These are phyloP conservation scores for Datura wrightii DNA, from an alignment of 257 asterid genomes.

Conservation along the genomic window DNA sequence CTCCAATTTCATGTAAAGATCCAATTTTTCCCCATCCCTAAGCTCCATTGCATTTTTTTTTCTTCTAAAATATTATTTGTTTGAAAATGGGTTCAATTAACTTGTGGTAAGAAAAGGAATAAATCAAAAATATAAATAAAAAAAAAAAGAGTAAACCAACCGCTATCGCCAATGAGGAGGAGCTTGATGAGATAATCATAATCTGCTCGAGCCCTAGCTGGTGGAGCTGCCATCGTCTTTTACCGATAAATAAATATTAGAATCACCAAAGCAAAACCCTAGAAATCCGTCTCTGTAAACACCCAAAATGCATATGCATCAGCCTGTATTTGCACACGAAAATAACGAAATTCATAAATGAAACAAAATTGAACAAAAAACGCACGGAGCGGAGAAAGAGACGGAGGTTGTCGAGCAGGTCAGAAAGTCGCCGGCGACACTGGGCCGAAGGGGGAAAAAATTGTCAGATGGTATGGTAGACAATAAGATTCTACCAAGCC, in stretches of 20 bases:
- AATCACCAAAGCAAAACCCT: constrained; percentile 36
- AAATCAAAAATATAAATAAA: background rate
- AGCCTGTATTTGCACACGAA: background rate
- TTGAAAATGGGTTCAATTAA: constrained; percentile 1
- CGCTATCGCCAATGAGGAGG: constrained; percentile 49
- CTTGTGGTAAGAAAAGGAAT: background rate
- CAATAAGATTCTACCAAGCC: too few relatives aligned
- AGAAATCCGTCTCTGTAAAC: background rate
- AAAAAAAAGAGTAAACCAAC: constrained; percentile 33
- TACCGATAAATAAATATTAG: background rate
- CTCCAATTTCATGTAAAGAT: constrained; percentile 11
- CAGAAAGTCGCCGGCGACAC: constrained; percentile 30
- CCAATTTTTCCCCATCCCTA: background rate
- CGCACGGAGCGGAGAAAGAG: background rate
- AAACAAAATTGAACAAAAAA: background rate
- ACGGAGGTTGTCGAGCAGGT: background rate
- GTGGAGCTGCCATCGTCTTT: constrained; percentile 43
- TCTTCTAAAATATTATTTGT: background rate
- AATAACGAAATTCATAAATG: background rate
- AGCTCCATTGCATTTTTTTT: background rate
- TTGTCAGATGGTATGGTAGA: background rate
- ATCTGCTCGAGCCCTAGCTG: constrained; percentile 47
- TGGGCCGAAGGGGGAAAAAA: background rate
- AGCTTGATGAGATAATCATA: constrained; percentile 46
- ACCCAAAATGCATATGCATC: background rate